Percentiles rank a stretch among this genome's conserved stretches.
Conservation (phyloP, 2,329 filamentous ascomycete species). For the Neonectria punicea region DNA sequence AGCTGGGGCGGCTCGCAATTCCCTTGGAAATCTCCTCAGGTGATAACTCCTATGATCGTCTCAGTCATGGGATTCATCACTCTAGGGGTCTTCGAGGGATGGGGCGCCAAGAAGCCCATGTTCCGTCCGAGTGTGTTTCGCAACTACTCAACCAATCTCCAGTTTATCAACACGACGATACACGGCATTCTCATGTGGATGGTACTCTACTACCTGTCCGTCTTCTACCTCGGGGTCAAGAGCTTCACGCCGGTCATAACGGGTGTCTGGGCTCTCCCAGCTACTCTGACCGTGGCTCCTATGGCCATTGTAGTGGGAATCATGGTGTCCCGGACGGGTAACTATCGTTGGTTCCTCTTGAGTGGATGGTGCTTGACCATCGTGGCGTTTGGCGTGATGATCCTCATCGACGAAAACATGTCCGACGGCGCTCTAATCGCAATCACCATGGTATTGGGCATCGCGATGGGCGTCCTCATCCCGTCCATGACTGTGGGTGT, state of each 20-base stretch:
- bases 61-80: constrained; percentile 59
- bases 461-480: constrained; percentile 73
- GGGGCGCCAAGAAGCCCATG: constrained; percentile 31
- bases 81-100: constrained; percentile 35
- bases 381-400: constrained; percentile 66
- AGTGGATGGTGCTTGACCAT: constrained; percentile 69
- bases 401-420: constrained; percentile 59
- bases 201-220: constrained; percentile 43
- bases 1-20: constrained; percentile 30
- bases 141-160: constrained; percentile 33
- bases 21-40: constrained; percentile 35
- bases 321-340: constrained; percentile 63
- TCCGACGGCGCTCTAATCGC: constrained; percentile 67
- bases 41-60: constrained; percentile 69
- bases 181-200: constrained; percentile 44
- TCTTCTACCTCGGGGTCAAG: constrained; percentile 42
- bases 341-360: constrained; percentile 71
- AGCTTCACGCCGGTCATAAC: constrained; percentile 35
- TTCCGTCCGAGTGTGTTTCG: constrained; percentile 38
- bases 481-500: constrained; percentile 71
- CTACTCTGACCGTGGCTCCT: constrained; percentile 72
- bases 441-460: constrained; percentile 67
- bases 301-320: constrained; percentile 66
- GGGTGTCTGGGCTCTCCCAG: constrained; percentile 64
- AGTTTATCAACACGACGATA: constrained; percentile 34